Percentiles rank a stretch among this genome's conserved stretches.
phyloP scores from a whole-genome alignment of 768 basidiomycete species.

The Daedaleopsis sinensis region DNA sequence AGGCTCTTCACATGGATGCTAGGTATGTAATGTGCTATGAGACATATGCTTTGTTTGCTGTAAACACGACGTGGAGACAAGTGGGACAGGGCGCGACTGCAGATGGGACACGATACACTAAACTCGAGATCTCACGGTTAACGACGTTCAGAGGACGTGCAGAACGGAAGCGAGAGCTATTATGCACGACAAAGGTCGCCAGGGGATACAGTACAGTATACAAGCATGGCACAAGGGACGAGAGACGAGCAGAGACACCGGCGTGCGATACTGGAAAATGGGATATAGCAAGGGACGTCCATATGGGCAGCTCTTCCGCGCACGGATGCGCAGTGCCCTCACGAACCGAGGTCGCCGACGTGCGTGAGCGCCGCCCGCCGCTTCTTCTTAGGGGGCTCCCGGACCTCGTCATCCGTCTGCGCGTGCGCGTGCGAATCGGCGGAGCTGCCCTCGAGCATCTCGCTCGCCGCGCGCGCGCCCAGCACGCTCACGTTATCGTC shows the following conservation, averaged over 20 bases:
- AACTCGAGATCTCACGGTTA: too few species aligned
- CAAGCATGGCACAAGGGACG: background rate
- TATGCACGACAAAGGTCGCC: background rate
- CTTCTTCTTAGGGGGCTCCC: slow-evolving; percentile 83
- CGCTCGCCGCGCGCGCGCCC: background rate
- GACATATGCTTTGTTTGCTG: too few species aligned
- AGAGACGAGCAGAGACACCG: background rate
- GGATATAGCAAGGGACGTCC: too few species aligned
- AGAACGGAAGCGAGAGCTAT: background rate
- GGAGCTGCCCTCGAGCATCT: background rate
- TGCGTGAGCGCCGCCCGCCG: slow-evolving; percentile 76
- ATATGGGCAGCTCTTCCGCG: too few species aligned
- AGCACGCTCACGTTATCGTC: slow-evolving; percentile 25
- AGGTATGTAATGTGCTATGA: too few species aligned
- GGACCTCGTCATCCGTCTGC: slow-evolving; percentile 28
- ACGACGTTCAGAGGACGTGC: background rate
- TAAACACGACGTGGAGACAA: too few species aligned
- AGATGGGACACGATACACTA: too few species aligned
- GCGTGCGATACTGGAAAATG: too few species aligned
- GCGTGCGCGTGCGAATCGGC: slow-evolving; percentile 30
- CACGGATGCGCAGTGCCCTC: background rate
- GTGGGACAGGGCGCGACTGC: too few species aligned
- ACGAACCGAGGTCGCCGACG: slow-evolving; percentile 53
- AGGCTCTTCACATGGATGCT: too few species aligned
- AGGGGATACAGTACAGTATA: background rate